Evolutionary conservation across 108 stramenopile species (phyloP), one percentile per base, ranked within the genome.

Genomic region (Conticribra weissflogii): DNA sequence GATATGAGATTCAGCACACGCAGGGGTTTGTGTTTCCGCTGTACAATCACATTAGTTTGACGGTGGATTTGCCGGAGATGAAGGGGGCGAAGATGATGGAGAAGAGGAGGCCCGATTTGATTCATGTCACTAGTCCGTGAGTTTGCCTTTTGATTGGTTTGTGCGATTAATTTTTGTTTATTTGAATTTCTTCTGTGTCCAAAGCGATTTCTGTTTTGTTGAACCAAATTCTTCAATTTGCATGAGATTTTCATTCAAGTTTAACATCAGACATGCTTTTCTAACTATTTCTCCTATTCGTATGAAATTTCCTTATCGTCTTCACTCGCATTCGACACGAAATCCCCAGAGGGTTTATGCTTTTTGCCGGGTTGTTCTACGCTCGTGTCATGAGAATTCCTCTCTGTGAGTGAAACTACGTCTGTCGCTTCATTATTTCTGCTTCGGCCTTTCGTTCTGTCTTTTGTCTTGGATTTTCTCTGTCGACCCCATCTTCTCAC

Each of bases 41-140:
- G 9, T 98, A 98, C 69, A 90, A 95, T 77, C 93, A 95, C 48
- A 97, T 98, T 52, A 68, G 82, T 22, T 67, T 98, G 23, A 94
- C 90, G 1, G 71, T 96, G 44, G 98, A 98, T 77, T 54, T 95
- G 48, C 91, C 91, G 3, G 90, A 92, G 70, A 85, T 90, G 81
- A 88, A 86, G 64, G 91, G 91, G 23, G 86, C 88, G 14, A 76
- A 68, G 50, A 81, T 98, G 50, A 78, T 98, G 63, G 89, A 96
- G 55, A 66, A 56, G 49, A 83, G 84, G 54, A 81, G 86, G 62
- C 97, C 96, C 4, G 97, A 98, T 75, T 62, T 98, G 57, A 93
- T 98, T 59, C 98, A 98, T 81, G 96, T 96, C 3, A 94, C 96
- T 18, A 87, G 84, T 65, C 98, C 98, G 81, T 88, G 74, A 83